Conservation (phyloP, 2,329 filamentous ascomycete species). For the Calonectria hawksworthii region DNA sequence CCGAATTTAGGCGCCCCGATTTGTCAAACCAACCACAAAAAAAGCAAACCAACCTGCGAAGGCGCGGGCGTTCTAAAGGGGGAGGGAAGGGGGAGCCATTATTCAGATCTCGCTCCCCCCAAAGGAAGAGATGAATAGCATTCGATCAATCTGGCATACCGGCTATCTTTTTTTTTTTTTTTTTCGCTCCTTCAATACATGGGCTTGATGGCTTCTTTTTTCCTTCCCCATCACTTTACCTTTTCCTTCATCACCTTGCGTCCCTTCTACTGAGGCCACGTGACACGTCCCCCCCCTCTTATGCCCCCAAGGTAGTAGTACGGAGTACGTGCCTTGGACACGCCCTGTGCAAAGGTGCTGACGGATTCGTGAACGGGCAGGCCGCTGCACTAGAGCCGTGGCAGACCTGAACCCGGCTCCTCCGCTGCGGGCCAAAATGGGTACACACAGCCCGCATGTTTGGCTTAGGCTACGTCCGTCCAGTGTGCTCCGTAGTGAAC, state of each 20-base stretch:
- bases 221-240: background rate
- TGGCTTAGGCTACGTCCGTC: background rate
- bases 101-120: background rate
- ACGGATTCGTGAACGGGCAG: constrained; percentile 1
- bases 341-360: background rate
- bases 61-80: background rate
- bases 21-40: constrained; percentile 11
- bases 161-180: background rate
- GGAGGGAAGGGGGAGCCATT: background rate
- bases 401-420: constrained; percentile 7
- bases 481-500: background rate
- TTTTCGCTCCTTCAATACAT: background rate
- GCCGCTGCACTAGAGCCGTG: constrained; percentile 12
- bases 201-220: background rate
- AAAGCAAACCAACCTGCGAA: background rate
- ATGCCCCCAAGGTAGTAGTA: background rate
- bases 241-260: background rate
- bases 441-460: background rate
- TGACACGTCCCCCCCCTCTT: constrained; percentile 7
- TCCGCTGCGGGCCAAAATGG: constrained; percentile 6
- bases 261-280: constrained; percentile 8
- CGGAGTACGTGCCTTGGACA: background rate
- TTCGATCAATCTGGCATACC: background rate
- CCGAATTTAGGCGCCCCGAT: background rate
- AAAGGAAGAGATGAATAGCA: background rate